phyloP scores from a whole-genome alignment of 1,139 yeast species.

The Lodderomyces oxycetoniae region DNA sequence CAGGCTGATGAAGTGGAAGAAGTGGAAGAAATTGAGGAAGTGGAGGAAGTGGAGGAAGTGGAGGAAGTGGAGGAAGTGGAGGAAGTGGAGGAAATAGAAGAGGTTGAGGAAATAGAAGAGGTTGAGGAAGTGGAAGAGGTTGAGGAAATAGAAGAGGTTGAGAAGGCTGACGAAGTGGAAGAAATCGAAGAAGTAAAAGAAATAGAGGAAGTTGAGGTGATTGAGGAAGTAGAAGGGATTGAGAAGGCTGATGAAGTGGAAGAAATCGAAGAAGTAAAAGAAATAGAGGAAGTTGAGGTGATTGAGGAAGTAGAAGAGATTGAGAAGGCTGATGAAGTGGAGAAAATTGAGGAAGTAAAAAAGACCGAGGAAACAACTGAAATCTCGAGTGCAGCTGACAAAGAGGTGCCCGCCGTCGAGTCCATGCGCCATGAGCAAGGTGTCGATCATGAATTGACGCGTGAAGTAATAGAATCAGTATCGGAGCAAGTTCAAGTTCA shows the following conservation, averaged over 20 bases:
- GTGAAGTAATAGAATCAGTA: conserved; percentile 3
- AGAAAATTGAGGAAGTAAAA: conserved; percentile 8
- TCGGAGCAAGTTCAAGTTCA: conserved; percentile 1
- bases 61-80: conserved; percentile 9
- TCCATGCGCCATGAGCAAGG: too few relatives aligned
- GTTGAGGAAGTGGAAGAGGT: too few relatives aligned
- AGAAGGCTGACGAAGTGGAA: conserved; percentile 9
- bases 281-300: conserved; percentile 6
- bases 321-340: conserved; percentile 10
- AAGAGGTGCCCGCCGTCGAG: too few relatives aligned
- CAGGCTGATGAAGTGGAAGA: conserved; percentile 6
- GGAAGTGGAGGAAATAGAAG: conserved; percentile 8
- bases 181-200: conserved; percentile 7
- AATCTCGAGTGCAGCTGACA: background rate
- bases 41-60: conserved; percentile 7
- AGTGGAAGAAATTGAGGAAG: too few relatives aligned
- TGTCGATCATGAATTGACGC: conserved; percentile 3
- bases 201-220: background rate
- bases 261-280: background rate
- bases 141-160: conserved; percentile 7
- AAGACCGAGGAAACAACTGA: background rate
- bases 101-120: background rate
- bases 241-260: conserved; percentile 9
- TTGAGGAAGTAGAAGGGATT: conserved; percentile 7
- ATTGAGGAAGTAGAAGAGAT: conserved; percentile 7